Base-by-base conservation (phyloP, 2,329 filamentous ascomycete genomes). In the Tolypocladium paradoxum region DNA sequence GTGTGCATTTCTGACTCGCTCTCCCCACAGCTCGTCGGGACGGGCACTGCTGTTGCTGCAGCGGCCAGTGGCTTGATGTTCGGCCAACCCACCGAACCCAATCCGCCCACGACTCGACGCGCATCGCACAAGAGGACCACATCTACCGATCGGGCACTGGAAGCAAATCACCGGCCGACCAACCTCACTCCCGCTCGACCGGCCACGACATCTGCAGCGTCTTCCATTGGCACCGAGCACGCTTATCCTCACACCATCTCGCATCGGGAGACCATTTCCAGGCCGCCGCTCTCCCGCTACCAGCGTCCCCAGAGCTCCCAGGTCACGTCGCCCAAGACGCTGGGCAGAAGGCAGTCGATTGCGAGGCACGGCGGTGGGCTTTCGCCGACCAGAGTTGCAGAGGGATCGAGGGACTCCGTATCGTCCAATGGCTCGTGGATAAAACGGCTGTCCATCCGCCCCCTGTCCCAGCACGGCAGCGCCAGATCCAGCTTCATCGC, bases 381-480 rank as follows among this genome's bases (percentile, higher is more conserved):
- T 47, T 58, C 65, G 33, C 63, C 68, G 29, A 62, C 67, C 22
- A 66, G 68, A 24, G 68, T 70, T 48, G 64, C 67, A 14, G 78
- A 82, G 55, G 69, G 68, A 58, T 64, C 70, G 38, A 72, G 80
- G 57, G 78, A 83, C 61, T 85, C 82, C 4, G 61, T 76, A 35
- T 84, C 82, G 18, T 84, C 81, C 35, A 78, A 74, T 62, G 75
- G 80, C 52, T 88, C 85, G 31, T 91, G 87, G 87, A 82, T 90
- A 58, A 81, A 82, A 60, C 81, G 85, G 49, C 70, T 90, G 38
- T 88, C 87, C 27, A 73, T 81, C 46, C 79, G 85, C 27, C 84
- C 84, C 22, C 64, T 76, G 27, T 86, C 83, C 29, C 82, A 84
- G 58, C 78, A 81, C 67, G 83, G 79, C 57, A 87, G 83, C 62